Percentiles rank a stretch among this genome's conserved stretches.
Conservation (phyloP, 805 yeast genomes). For the Candida chauliodis region DNA sequence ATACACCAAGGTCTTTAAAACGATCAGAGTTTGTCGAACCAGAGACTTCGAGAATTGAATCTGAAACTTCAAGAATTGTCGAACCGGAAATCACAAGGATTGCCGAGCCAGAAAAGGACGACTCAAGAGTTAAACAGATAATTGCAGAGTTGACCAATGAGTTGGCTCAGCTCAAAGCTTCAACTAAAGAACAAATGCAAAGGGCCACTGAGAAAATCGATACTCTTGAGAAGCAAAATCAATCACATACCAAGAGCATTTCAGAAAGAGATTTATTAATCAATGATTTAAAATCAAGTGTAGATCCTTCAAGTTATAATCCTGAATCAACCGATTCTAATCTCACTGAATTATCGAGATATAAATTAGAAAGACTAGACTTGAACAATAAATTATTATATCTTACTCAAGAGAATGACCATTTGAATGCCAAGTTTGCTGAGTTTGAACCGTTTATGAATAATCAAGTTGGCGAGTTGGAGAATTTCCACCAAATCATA, state of each 20-base stretch:
- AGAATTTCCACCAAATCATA: conserved; percentile 51
- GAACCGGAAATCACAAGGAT: background rate
- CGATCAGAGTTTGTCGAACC: background rate
- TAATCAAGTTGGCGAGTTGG: conserved; percentile 50
- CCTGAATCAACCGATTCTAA: conserved; percentile 23
- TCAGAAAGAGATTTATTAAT: conserved; percentile 30
- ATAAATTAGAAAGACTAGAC: conserved; percentile 43
- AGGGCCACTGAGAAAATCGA: conserved; percentile 55
- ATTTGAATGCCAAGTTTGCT: conserved; percentile 35
- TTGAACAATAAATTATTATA: conserved; percentile 42
- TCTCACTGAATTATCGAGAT: conserved; percentile 31
- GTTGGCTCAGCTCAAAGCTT: conserved; percentile 25
- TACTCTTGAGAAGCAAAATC: conserved; percentile 40
- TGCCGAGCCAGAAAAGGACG: conserved; percentile 12
- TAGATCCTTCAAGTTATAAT: conserved; percentile 13
- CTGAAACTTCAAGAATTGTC: background rate
- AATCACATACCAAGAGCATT: conserved; percentile 10
- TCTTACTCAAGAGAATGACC: conserved; percentile 44
- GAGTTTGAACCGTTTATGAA: conserved; percentile 53
- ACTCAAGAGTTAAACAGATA: conserved; percentile 27
- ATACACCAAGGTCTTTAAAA: background rate
- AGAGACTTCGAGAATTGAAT: background rate
- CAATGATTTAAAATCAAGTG: conserved; percentile 25
- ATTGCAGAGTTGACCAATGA: conserved; percentile 32
- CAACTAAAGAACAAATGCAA: conserved; percentile 47